Base-by-base conservation (phyloP, 2,329 filamentous ascomycete species). In the Botrytis byssoidea region DNA sequence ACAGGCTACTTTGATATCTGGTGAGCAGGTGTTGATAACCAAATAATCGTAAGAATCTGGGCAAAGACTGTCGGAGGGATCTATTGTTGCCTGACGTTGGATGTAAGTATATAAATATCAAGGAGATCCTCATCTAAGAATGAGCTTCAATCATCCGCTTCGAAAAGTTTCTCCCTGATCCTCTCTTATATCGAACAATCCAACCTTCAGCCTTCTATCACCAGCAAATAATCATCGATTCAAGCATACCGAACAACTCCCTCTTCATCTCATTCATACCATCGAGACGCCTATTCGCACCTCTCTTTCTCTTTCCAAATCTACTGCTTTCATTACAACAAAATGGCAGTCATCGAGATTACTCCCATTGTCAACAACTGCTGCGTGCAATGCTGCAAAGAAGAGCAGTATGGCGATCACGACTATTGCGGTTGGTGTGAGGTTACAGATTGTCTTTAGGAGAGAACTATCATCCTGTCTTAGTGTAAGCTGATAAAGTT, bases 301-400 rank as follows among this genome's bases (percentile, higher is more conserved):
- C 37, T 29, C 37, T 51, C 46, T 14, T 3, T 12, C 12, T 29
- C 14, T 16, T 9, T 46, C 37, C 16, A 40, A 44, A 12, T 29
- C 14, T 16, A 40, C 32, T 40, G 46, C 46, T 67, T 67, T 61
- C 3, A 40, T 37, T 16, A 37, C 22, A 40, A 37, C 22, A 63
- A 55, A 68, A 86, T 86, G 85, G 81, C 82, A 78, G 79, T 83
- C 81, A 82, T 83, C 77, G 83, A 84, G 72, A 79, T 81, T 76
- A 80, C 84, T 75, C 82, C 83, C 73, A 84, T 86, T 73, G 83
- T 86, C 81, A 83, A 85, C 81, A 78, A 83, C 77, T 87, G 86
- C 84, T 87, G 86, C 82, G 83, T 83, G 40, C 86, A 84, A 77
- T 87, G 86, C 81, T 87, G 86, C 82, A 85, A 84, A 77, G 84